These are phyloP conservation scores for Neostapfia colusana DNA, from an alignment of 176 grass and related monocot species.

Conservation along the genomic window DNA sequence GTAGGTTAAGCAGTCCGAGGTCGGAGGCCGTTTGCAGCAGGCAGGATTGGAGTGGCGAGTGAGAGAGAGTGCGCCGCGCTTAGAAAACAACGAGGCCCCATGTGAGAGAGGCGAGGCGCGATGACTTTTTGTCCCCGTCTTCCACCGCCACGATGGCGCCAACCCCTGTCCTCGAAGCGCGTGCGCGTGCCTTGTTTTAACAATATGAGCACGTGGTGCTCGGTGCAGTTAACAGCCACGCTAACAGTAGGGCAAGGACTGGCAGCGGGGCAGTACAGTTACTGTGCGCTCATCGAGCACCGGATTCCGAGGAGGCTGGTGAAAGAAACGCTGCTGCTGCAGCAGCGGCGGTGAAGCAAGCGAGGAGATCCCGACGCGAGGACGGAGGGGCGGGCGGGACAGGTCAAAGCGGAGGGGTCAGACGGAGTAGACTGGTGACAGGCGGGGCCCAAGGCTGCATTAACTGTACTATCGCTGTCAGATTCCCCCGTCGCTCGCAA, in stretches of 20 bases:
- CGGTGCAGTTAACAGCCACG: neutral
- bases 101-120: neutral
- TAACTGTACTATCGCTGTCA: neutral
- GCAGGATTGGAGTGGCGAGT: too few relatives aligned
- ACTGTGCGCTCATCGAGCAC: neutral
- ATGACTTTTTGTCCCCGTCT: conserved; percentile 32
- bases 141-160: neutral
- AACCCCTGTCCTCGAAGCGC: too few relatives aligned
- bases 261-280: neutral
- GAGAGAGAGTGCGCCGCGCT: neutral
- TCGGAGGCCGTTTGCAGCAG: neutral
- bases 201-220: too few relatives aligned
- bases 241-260: neutral
- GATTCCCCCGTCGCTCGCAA: too few relatives aligned
- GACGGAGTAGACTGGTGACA: conserved; percentile 28
- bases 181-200: too few relatives aligned
- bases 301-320: conserved; percentile 5
- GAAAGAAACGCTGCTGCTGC: neutral
- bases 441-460: neutral
- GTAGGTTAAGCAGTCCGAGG: conserved; percentile 32
- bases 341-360: too few relatives aligned
- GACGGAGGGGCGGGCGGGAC: neutral
- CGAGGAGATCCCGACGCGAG: too few relatives aligned
- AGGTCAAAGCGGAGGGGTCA: conserved; percentile 28
- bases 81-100: conserved; percentile 14